phyloP scores from a whole-genome alignment of 805 yeast genomes.

The Metschnikowia aberdeeniae region DNA sequence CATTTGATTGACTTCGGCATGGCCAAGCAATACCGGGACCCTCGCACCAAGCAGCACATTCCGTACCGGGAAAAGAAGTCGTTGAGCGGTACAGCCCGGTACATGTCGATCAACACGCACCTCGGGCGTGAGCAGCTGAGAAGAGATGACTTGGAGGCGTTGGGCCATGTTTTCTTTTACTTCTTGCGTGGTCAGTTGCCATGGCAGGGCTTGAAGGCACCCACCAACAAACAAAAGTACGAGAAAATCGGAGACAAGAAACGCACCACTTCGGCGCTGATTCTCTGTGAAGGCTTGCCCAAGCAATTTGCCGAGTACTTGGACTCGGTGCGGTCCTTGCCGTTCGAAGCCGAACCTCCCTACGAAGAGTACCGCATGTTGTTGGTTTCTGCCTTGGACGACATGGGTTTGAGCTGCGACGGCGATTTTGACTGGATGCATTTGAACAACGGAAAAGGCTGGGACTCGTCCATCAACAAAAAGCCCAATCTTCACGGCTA shows the following conservation, averaged over 20 bases:
- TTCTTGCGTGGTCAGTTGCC: slow-evolving; percentile 95
- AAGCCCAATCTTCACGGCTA: slow-evolving; percentile 81
- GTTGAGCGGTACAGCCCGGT: slow-evolving; percentile 95
- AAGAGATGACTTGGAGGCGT: slow-evolving; percentile 92
- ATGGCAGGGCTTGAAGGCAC: slow-evolving; percentile 98
- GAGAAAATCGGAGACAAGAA: slow-evolving; percentile 95
- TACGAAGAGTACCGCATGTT: slow-evolving; percentile 62
- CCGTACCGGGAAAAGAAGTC: slow-evolving; percentile 95
- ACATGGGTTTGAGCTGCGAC: slow-evolving; percentile 57
- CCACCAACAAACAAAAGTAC: slow-evolving; percentile 93
- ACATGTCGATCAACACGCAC: slow-evolving; percentile 93
- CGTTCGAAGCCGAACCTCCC: slow-evolving; percentile 79
- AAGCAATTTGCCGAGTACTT: slow-evolving; percentile 71
- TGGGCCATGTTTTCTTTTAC: slow-evolving; percentile 91
- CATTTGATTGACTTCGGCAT: slow-evolving; percentile 81
- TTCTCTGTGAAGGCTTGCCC: slow-evolving; percentile 74
- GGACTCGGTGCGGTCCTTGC: slow-evolving; percentile 60
- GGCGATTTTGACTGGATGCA: slow-evolving; percentile 80
- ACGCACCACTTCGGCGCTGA: slow-evolving; percentile 82
- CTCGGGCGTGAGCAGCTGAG: slow-evolving; percentile 95
- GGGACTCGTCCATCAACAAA: slow-evolving; percentile 73
- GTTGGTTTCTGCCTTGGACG: slow-evolving; percentile 56
- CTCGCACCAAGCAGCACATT: slow-evolving; percentile 73
- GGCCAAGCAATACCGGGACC: slow-evolving; percentile 84
- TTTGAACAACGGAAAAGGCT: slow-evolving; percentile 73